phyloP scores from a whole-genome alignment of 2,329 filamentous ascomycete species.

The Apiospora saccharicola region DNA sequence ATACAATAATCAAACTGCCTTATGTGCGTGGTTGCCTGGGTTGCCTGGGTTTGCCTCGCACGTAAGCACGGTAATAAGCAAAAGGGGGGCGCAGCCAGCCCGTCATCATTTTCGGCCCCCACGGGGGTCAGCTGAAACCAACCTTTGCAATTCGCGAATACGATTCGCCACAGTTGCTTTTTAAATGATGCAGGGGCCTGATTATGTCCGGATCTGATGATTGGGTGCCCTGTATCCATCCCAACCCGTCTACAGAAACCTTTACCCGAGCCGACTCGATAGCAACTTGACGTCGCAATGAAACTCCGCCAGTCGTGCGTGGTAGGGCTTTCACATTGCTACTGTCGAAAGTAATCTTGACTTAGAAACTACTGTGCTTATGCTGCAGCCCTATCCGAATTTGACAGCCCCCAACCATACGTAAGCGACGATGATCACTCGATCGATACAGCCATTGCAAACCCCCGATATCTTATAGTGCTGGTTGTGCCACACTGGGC shows the following conservation, averaged over 20 bases:
- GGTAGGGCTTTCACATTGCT: not conserved
- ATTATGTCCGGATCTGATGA: not conserved
- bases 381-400: not conserved
- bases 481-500: too few species aligned
- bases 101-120: not conserved
- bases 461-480: too few species aligned
- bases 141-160: not conserved
- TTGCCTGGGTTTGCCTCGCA: not conserved
- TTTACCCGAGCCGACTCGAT: not conserved
- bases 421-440: not conserved
- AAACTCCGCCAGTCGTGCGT: not conserved
- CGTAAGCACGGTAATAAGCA: constrained; percentile 1
- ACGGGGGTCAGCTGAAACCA: constrained; percentile 2
- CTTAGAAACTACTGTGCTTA: not conserved
- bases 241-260: too few species aligned
- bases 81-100: not conserved
- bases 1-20: not conserved
- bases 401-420: not conserved
- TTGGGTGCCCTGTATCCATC: not conserved
- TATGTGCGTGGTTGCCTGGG: not conserved
- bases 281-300: not conserved
- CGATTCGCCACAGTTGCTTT: not conserved
- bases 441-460: not conserved
- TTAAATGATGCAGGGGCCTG: not conserved
- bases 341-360: too few species aligned